Evolutionary conservation across 2,329 filamentous ascomycete species (phyloP), one percentile per base, ranked within the genome.

Genomic region (Dendrostoma leiphaemia): DNA sequence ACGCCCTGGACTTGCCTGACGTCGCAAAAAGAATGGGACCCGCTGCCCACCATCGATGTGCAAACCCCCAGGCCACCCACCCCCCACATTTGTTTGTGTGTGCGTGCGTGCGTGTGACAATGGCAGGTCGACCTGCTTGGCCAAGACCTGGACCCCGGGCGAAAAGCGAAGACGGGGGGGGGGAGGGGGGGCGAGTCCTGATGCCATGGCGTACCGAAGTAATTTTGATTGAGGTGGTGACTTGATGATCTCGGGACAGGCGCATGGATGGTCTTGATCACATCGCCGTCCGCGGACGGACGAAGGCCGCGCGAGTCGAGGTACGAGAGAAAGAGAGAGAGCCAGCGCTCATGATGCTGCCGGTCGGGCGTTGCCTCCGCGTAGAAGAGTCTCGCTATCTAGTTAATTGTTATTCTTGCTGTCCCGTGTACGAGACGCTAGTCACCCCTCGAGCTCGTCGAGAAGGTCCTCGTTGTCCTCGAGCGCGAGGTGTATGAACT

Each of bases 401-500:
- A n/a, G n/a, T n/a, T n/a, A n/a, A n/a, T n/a, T n/a, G n/a, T n/a
- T n/a, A n/a, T n/a, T n/a, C n/a, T n/a, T n/a, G n/a, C n/a, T n/a
- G n/a, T n/a, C n/a, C n/a, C n/a, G n/a, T n/a, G n/a, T n/a, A n/a
- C 40, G 23, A 32, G 17, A 53, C n/a, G 34, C 34, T 37, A 37
- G 34, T 37, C 34, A 29, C 35, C 48, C 76, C 37, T 71, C 75
- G 46, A 77, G 75, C 51, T 72, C 67, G 48, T 75, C 71, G 26
- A 73, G 55, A 15, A 70, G 61, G 61, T 81, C 74, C 64, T 83
- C 80, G 58, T 76, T 69, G 60, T 83, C 80, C 31, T 76, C 69
- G 50, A 82, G 69, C 3, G 80, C 80, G 61, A 81, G 72, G 64
- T 75, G 74, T 46, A 83, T 78, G 63, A 83, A 82, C 51, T 74